Conservation (phyloP, 139 green algal genomes). For the Chlorella sp. region DNA sequence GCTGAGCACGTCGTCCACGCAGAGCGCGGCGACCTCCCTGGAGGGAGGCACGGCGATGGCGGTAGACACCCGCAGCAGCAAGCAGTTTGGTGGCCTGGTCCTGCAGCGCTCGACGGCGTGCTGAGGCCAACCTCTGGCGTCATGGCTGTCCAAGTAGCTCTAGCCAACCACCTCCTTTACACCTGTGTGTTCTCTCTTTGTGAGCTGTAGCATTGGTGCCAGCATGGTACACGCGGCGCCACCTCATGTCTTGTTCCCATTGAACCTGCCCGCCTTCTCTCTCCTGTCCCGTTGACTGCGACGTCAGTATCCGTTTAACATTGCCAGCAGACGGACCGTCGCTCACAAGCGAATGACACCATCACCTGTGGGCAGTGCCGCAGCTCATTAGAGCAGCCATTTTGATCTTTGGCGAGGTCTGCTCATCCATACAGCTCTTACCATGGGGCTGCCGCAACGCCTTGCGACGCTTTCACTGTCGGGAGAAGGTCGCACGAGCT, state of each 20-base stretch:
- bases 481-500: not conserved
- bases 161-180: not conserved
- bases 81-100: constrained; percentile 32
- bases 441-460: not conserved
- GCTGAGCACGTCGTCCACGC: not conserved
- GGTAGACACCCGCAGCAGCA: not conserved
- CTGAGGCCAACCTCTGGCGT: no score
- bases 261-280: no score
- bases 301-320: no score
- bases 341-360: no score
- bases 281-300: no score
- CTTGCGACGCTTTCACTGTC: not conserved
- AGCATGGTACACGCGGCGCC: no score
- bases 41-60: not conserved
- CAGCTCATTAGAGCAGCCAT: no score
- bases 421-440: no score
- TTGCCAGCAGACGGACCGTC: no score
- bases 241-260: no score
- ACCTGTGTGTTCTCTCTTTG: not conserved
- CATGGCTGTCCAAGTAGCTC: not conserved
- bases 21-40: not conserved
- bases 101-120: constrained; percentile 22
- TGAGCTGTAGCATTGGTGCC: not conserved
- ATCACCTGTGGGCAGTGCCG: no score
- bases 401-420: no score